phyloP scores from a whole-genome alignment of 495 filamentous ascomycete species.

The Aspergillus ellipticus region DNA sequence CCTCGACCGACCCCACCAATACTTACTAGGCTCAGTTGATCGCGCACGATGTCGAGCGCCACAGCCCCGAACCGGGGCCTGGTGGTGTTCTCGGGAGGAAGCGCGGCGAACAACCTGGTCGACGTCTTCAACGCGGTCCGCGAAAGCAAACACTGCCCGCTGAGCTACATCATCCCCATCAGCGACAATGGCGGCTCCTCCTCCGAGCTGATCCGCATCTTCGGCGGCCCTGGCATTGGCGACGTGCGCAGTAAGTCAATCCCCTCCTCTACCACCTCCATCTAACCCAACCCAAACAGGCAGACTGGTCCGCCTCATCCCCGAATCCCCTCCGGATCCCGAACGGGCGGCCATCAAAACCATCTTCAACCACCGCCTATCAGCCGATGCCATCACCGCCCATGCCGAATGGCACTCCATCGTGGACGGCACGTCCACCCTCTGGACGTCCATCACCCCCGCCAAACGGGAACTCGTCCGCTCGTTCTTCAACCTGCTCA shows the following conservation, averaged over 20 bases:
- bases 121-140: slow-evolving; percentile 79
- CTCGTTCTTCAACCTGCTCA: slow-evolving; percentile 80
- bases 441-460: slow-evolving; percentile 74
- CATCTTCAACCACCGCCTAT: slow-evolving; percentile 83
- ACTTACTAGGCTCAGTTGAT: too few relatives aligned
- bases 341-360: slow-evolving; percentile 70
- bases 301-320: slow-evolving; percentile 87
- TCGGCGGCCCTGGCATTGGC: slow-evolving; percentile 90
- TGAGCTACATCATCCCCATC: slow-evolving; percentile 89
- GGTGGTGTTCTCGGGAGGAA: slow-evolving; percentile 84
- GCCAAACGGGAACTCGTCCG: slow-evolving; percentile 90
- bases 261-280: neutral
- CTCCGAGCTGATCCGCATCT: slow-evolving; percentile 85
- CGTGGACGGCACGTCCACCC: slow-evolving; percentile 69
- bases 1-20: too few relatives aligned
- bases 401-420: slow-evolving; percentile 80
- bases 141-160: slow-evolving; percentile 62
- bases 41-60: slow-evolving; percentile 8
- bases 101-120: slow-evolving; percentile 88
- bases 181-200: slow-evolving; percentile 93
- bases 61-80: slow-evolving; percentile 51
- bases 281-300: slow-evolving; percentile 39
- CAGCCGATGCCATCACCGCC: slow-evolving; percentile 41
- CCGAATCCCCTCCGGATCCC: slow-evolving; percentile 52
- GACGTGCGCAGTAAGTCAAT: slow-evolving; percentile 74